Evolutionary conservation across 805 yeast genomes (phyloP).

Genomic region (Wickerhamiella domercqiae): DNA sequence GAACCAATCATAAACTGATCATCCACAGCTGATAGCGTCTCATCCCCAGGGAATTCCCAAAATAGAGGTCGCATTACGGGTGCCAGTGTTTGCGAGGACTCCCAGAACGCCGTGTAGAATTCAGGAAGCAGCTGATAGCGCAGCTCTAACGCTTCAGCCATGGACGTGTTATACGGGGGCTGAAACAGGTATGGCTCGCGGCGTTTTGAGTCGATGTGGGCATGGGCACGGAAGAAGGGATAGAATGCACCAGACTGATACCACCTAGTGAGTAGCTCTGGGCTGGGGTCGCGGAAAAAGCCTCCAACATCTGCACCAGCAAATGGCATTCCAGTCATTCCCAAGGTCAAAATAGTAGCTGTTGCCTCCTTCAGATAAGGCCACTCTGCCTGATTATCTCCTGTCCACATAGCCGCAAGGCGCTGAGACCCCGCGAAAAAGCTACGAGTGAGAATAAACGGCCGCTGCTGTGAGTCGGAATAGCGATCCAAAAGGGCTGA

Average conservation of each 20-base stretch:
- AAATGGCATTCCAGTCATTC: constrained; percentile 77
- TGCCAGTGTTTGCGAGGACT: constrained; percentile 41
- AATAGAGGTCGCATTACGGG: constrained; percentile 41
- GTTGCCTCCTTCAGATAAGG: constrained; percentile 63
- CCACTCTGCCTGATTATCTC: constrained; percentile 92
- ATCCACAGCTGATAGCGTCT: constrained; percentile 43
- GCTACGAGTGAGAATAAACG: constrained; percentile 76
- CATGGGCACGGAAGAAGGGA: constrained; percentile 94
- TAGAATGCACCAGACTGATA: constrained; percentile 92
- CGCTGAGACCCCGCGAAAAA: constrained; percentile 86
- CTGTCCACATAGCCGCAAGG: constrained; percentile 93
- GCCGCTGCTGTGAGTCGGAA: constrained; percentile 36
- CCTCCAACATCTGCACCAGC: constrained; percentile 97
- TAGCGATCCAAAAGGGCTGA: constrained; percentile 44
- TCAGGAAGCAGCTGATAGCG: constrained; percentile 68
- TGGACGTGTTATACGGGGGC: constrained; percentile 50
- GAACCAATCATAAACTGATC: constrained; percentile 71
- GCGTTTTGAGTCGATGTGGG: constrained; percentile 84
- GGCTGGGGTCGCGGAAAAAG: constrained; percentile 76
- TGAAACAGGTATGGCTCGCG: constrained; percentile 85
- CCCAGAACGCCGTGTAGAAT: constrained; percentile 63
- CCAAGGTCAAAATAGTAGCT: constrained; percentile 76
- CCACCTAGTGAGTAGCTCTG: constrained; percentile 79
- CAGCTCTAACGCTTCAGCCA: constrained; percentile 46
- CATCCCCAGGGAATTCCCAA: constrained; percentile 22